Percentiles rank a stretch among this genome's conserved stretches.
phyloP scores from a whole-genome alignment of 805 yeast species.

The Ogataea henricii region DNA sequence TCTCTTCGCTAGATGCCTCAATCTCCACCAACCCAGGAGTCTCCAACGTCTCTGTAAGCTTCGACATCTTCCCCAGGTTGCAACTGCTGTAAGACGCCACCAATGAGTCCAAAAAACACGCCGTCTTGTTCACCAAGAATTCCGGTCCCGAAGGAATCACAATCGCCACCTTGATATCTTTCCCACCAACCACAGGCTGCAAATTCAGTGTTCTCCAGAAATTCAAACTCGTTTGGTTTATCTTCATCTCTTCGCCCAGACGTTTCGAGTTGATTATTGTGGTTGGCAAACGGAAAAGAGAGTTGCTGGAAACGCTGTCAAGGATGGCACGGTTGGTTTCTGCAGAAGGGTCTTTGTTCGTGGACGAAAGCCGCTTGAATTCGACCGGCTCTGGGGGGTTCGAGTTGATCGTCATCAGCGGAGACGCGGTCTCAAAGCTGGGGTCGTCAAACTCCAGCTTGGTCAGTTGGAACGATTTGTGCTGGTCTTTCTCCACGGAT shows the following conservation, averaged over 20 bases:
- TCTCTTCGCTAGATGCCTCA: conserved; percentile 17
- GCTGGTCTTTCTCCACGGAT: conserved; percentile 3
- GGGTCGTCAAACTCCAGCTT: conserved; percentile 41
- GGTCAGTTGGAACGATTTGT: conserved; percentile 2
- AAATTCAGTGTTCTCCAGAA: conserved; percentile 63
- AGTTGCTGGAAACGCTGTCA: conserved; percentile 19
- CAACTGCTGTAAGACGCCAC: conserved; percentile 47
- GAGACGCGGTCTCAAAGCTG: conserved; percentile 37
- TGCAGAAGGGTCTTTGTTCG: conserved; percentile 2
- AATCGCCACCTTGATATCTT: conserved; percentile 54
- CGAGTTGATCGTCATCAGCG: conserved; percentile 27
- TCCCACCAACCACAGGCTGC: conserved; percentile 51
- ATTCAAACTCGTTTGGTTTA: conserved; percentile 49
- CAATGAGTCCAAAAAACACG: conserved; percentile 42
- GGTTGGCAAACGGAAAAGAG: conserved; percentile 38
- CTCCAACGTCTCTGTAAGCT: conserved; percentile 8
- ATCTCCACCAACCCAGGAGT: conserved; percentile 27
- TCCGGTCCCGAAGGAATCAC: conserved; percentile 35
- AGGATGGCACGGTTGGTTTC: conserved; percentile 12
- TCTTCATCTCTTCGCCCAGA: conserved; percentile 41
- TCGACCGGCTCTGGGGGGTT: conserved; percentile 21
- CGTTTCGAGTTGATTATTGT: conserved; percentile 40
- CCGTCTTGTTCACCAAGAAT: conserved; percentile 33
- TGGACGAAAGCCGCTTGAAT: conserved; percentile 7
- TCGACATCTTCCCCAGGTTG: conserved; percentile 45